Percentiles rank a stretch among this genome's conserved stretches.
phyloP scores from a whole-genome alignment of 1,284 basidiomycete genomes.

The Ustilago loliicola region DNA sequence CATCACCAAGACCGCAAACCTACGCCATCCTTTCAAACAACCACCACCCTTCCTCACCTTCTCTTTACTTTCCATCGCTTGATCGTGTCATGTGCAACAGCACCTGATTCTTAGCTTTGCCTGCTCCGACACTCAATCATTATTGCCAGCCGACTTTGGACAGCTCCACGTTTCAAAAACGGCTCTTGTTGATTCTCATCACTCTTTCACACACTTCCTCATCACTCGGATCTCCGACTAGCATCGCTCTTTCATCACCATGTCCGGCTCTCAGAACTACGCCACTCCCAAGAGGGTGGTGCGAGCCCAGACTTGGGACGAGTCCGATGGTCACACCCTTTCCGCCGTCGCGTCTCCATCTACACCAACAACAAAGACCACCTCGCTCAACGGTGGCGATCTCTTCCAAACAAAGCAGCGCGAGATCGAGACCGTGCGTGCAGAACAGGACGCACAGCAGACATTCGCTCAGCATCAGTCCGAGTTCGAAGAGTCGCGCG shows the following conservation, averaged over 20 bases:
- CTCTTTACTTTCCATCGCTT: background rate
- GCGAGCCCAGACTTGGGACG: conserved; percentile 39
- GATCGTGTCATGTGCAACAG: conserved; percentile 15
- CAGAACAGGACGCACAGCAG: conserved; percentile 38
- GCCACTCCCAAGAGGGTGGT: conserved; percentile 36
- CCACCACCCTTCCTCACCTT: background rate
- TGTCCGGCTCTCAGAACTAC: conserved; percentile 43
- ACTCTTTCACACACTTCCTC: background rate
- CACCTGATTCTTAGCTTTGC: conserved; percentile 12
- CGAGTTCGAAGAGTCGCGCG: conserved; percentile 50
- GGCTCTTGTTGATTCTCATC: background rate
- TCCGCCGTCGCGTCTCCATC: conserved; percentile 33
- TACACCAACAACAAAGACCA: conserved; percentile 22
- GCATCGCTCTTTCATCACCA: conserved; percentile 2
- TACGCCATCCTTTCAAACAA: background rate
- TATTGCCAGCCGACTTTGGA: no score
- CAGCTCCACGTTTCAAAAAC: no score
- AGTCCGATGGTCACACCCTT: conserved; percentile 29
- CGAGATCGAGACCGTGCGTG: conserved; percentile 27
- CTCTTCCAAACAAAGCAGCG: conserved; percentile 40
- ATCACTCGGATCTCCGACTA: background rate
- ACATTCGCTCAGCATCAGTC: conserved; percentile 46
- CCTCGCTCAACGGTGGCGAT: conserved; percentile 22
- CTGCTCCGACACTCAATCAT: no score
- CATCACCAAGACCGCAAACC: background rate